phyloP scores from a whole-genome alignment of 805 yeast genomes.

The Ogataea salicorniae region DNA sequence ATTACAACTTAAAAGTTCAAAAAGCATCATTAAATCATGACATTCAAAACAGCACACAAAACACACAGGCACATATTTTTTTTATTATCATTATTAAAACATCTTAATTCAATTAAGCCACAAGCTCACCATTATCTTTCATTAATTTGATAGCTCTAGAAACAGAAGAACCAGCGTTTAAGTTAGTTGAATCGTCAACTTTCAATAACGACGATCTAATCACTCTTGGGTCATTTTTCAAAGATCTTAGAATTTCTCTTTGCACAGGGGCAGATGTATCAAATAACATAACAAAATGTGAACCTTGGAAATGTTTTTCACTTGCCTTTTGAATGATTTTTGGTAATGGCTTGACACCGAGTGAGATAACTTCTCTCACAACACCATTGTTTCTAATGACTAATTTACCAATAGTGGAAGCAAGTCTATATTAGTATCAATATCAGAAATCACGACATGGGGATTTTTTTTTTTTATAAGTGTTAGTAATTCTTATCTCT shows the following conservation, averaged over 20 bases:
- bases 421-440: constrained; percentile 12
- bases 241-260: constrained; percentile 71
- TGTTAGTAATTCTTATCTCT: background rate
- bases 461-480: background rate
- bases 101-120: no score
- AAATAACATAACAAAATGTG: constrained; percentile 79
- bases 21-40: no score
- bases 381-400: constrained; percentile 89
- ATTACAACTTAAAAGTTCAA: no score
- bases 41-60: no score
- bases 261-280: constrained; percentile 86
- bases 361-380: constrained; percentile 72
- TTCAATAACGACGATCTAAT: constrained; percentile 71
- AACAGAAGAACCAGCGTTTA: constrained; percentile 55
- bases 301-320: constrained; percentile 86
- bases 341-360: constrained; percentile 78
- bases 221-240: constrained; percentile 86
- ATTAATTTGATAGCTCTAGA: constrained; percentile 36
- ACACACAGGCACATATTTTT: no score
- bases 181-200: constrained; percentile 46
- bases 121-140: constrained; percentile 4
- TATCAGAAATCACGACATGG: no score
- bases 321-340: constrained; percentile 78
- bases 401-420: constrained; percentile 68
- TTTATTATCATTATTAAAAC: no score